A percentile compares a stretch with the other conserved stretches of the same genome.
phyloP scores from a whole-genome alignment of 2,329 filamentous ascomycete species.

The Pseudogymnoascus sp. region DNA sequence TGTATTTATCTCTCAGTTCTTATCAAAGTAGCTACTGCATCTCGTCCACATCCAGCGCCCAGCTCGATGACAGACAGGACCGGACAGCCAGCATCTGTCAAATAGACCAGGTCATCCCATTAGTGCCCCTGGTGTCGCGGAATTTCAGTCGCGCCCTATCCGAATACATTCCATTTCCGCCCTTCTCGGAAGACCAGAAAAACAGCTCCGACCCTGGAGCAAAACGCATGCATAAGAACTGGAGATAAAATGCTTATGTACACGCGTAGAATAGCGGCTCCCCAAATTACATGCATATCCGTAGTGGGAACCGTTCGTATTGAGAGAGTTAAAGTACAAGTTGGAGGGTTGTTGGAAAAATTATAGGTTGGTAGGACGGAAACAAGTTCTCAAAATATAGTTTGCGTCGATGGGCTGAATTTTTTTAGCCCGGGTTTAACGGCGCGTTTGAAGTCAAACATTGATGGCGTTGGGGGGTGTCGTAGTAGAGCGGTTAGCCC shows the following conservation, averaged over 20 bases:
- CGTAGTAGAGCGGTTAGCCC: neutral
- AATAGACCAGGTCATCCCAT: neutral
- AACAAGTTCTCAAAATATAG: constrained; percentile 7
- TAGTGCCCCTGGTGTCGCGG: neutral
- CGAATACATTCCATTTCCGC: neutral
- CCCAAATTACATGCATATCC: constrained; percentile 9
- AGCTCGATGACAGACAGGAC: neutral
- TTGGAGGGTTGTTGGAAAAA: constrained; percentile 5
- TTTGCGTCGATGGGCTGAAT: neutral
- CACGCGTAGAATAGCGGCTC: constrained; percentile 7
- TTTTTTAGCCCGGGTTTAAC: neutral
- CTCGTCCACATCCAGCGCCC: neutral
- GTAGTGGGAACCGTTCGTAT: neutral
- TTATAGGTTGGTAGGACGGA: constrained; percentile 2
- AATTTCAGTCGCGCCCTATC: neutral
- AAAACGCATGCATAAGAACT: constrained; percentile 8
- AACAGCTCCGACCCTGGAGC: constrained; percentile 1
- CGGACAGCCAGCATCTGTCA: neutral
- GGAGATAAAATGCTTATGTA: constrained; percentile 2
- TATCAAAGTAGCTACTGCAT: constrained; percentile 4
- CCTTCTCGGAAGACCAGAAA: constrained; percentile 1
- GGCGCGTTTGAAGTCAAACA: constrained; percentile 7
- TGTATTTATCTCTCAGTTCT: constrained; percentile 6
- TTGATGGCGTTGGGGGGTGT: constrained; percentile 3
- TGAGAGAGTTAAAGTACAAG: constrained; percentile 7